A percentile compares a stretch with the other conserved stretches of the same genome.
phyloP scores from a whole-genome alignment of 2,329 filamentous ascomycete species.

The Fusarium clavum region DNA sequence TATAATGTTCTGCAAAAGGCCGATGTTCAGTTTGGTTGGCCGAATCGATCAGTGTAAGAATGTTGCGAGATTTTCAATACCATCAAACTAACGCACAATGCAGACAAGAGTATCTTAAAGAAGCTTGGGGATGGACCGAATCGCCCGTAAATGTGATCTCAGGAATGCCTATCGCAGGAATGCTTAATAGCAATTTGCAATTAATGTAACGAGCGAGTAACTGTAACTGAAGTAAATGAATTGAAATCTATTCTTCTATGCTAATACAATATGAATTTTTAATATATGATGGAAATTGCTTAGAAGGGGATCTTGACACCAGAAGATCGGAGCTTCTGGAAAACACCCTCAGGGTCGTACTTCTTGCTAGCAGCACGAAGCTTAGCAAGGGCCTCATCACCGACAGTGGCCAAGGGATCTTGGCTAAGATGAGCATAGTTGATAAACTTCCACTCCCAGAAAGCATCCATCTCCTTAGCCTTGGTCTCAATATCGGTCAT shows the following conservation, averaged over 20 bases:
- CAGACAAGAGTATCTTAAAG: slow-evolving; percentile 42
- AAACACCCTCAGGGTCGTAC: slow-evolving; percentile 54
- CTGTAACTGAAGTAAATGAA: neutral
- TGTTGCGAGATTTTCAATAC: too few species aligned
- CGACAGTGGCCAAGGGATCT: slow-evolving; percentile 53
- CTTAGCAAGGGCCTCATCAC: slow-evolving; percentile 51
- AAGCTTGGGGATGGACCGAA: slow-evolving; percentile 43
- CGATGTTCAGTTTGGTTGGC: slow-evolving; percentile 46
- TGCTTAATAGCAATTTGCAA: slow-evolving; percentile 39
- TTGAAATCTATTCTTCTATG: neutral
- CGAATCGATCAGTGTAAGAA: slow-evolving; percentile 44
- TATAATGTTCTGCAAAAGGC: slow-evolving; percentile 51
- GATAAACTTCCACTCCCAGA: slow-evolving; percentile 53
- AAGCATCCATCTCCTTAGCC: slow-evolving; percentile 41
- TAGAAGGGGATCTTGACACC: slow-evolving; percentile 50
- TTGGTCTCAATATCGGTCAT: slow-evolving; percentile 48
- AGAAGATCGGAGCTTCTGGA: slow-evolving; percentile 51
- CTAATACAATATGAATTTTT: neutral
- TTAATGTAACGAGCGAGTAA: neutral
- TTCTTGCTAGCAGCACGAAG: slow-evolving; percentile 49
- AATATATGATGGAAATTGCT: neutral
- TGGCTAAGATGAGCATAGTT: slow-evolving; percentile 59
- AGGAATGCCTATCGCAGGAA: slow-evolving; percentile 40
- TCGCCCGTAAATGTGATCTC: slow-evolving; percentile 28
- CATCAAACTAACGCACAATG: neutral